Conservation (phyloP, 257 asterid species). For the Nyctanthes arbortristis region DNA sequence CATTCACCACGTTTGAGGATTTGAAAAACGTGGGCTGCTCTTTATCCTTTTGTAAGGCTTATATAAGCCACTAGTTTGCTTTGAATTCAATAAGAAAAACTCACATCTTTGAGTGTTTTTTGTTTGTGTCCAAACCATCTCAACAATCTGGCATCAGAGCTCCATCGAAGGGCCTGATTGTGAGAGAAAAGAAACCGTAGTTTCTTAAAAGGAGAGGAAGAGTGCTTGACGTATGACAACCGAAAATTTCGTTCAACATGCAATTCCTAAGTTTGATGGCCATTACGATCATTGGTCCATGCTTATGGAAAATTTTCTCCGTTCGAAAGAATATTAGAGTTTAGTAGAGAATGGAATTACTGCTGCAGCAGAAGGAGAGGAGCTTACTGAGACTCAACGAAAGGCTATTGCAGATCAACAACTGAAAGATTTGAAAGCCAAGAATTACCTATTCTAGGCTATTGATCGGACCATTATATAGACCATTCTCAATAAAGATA, state of each 20-base stretch:
- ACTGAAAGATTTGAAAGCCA: not conserved
- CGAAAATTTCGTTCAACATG: too few species aligned
- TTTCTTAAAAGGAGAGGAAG: constrained; percentile 7
- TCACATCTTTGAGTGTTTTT: too few species aligned
- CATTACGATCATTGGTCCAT: constrained; percentile 7
- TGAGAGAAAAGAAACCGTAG: not conserved
- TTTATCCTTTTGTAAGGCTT: too few species aligned
- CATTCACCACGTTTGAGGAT: too few species aligned
- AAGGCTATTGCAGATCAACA: not conserved
- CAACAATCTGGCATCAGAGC: not conserved
- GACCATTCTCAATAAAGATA: constrained; percentile 9
- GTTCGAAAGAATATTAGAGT: constrained; percentile 10
- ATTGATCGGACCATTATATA: not conserved
- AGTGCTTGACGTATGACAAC: not conserved
- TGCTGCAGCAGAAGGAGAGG: not conserved
- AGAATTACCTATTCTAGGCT: not conserved
- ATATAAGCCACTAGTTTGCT: too few species aligned
- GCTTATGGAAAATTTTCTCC: constrained; percentile 18
- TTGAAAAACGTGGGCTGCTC: too few species aligned
- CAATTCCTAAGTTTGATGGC: constrained; percentile 17
- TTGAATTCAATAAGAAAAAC: too few species aligned
- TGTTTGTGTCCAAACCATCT: too few species aligned
- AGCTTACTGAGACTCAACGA: not conserved
- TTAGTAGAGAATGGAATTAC: not conserved
- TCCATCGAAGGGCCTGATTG: not conserved